phyloP scores from a whole-genome alignment of 192 early-diverging fungal genomes.

The Backusella parvicylindrica region DNA sequence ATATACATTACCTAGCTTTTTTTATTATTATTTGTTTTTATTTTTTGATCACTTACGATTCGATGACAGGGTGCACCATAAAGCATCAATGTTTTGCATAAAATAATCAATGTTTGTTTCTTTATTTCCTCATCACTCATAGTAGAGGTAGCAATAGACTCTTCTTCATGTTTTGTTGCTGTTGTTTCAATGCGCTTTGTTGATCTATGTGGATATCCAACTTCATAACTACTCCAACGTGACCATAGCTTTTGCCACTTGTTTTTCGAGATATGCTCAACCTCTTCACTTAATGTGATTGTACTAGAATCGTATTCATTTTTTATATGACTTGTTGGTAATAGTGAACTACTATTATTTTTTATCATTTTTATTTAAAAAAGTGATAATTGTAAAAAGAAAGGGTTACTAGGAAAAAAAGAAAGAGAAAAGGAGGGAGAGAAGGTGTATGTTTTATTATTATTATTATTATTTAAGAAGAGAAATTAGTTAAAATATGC shows the following conservation, averaged over 20 bases:
- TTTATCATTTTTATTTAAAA: neutral
- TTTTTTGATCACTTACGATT: conserved; percentile 26
- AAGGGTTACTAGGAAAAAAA: neutral
- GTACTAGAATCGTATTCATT: neutral
- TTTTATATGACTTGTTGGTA: neutral
- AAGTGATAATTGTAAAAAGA: neutral
- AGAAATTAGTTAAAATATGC: neutral
- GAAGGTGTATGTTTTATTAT: neutral
- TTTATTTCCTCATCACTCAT: neutral
- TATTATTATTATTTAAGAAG: neutral
- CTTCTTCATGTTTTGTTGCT: neutral
- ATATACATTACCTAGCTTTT: neutral
- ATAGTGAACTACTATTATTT: neutral
- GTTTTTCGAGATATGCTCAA: neutral
- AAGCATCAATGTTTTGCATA: conserved; percentile 41
- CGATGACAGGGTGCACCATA: conserved; percentile 47
- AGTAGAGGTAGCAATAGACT: neutral
- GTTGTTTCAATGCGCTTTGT: neutral
- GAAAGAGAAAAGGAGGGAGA: neutral
- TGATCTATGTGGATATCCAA: neutral
- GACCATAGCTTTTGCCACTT: neutral
- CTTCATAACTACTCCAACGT: neutral
- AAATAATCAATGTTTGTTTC: conserved; percentile 36
- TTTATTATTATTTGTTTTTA: neutral
- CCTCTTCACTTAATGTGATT: neutral